Conservation (phyloP, 2,329 filamentous ascomycete genomes). For the Setomelanomma holmii region DNA sequence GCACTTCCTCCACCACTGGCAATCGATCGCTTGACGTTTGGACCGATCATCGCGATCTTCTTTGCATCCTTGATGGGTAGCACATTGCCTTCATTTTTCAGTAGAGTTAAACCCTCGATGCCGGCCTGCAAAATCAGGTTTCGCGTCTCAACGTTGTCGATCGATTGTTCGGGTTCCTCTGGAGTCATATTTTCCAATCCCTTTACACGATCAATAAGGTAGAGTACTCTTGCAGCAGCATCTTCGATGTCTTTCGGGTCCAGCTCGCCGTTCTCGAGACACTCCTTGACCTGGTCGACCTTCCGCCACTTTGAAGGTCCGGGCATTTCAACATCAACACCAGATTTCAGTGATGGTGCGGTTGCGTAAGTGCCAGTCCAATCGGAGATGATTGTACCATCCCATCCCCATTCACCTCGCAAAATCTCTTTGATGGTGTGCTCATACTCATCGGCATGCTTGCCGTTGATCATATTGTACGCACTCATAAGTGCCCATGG, state of each 20-base stretch:
- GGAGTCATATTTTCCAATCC: slow-evolving; percentile 62
- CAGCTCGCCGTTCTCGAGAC: slow-evolving; percentile 45
- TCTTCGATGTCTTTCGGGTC: slow-evolving; percentile 57
- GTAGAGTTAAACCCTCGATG: slow-evolving; percentile 66
- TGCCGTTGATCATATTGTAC: slow-evolving; percentile 72
- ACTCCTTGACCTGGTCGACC: slow-evolving; percentile 42
- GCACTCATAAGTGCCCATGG: slow-evolving; percentile 75
- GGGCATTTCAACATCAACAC: slow-evolving; percentile 52
- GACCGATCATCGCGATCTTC: slow-evolving; percentile 71
- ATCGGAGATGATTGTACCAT: slow-evolving; percentile 54
- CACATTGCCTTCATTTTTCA: slow-evolving; percentile 68
- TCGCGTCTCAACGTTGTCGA: slow-evolving; percentile 62
- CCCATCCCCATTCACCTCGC: slow-evolving; percentile 50
- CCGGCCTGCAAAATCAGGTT: slow-evolving; percentile 67
- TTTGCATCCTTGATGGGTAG: slow-evolving; percentile 65
- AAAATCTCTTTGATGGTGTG: slow-evolving; percentile 53
- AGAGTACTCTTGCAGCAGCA: slow-evolving; percentile 64
- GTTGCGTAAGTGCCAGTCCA: slow-evolving; percentile 52
- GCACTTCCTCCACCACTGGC: slow-evolving; percentile 73
- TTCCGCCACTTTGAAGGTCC: slow-evolving; percentile 51
- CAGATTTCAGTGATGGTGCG: slow-evolving; percentile 48
- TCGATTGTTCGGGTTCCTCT: slow-evolving; percentile 65
- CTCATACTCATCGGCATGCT: slow-evolving; percentile 51
- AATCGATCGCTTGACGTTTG: slow-evolving; percentile 71
- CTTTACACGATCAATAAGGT: slow-evolving; percentile 68